Base-by-base conservation (phyloP, 371 early-diverging fungal species). In the Mucor racemosus region DNA sequence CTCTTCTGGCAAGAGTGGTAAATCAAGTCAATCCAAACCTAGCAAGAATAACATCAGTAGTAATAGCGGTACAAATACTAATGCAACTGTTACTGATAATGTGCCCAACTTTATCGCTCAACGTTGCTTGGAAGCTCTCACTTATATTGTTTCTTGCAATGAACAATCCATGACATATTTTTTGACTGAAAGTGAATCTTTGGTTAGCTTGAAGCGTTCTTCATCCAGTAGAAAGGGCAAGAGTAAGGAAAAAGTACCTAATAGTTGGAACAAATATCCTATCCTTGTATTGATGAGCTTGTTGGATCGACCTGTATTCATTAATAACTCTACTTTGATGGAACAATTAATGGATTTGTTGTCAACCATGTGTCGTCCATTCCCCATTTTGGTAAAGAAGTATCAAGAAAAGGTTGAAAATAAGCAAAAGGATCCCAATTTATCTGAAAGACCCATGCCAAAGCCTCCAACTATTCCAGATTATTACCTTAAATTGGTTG, bases 61-160 rank as follows among this genome's bases (percentile, higher is more conserved):
- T 10, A 19, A 7, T 19, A 38, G 9, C 38, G 3, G 26, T 3
- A 26, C 26, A 26, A 26, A 26, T 26, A 3, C 26, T 26, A 26
- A 26, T 46, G 26, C 48, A 21, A 54, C 35, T 34, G 42, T 34
- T 17, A 40, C 73, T 14, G 88, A 87, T 44, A 87, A 80, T 64
- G 86, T 89, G 0, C 95, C 97, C 0, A 95, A 94, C 58, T 75
- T 95, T 34, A 91, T 95, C 5, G 90, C 94, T 0, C 94, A 94
- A 66, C 86, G 97, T 21, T 93, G 93, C 66, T 79, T 98, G 35
- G 96, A 97, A 60, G 85, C 92, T 0, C 79, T 98, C 56, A 86
- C 87, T 36, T 85, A 90, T 58, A 84, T 94, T 38, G 89, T 93
- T 2, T 79, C 78, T 8, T 85, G 74, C 64, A 94, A 92, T 62